Base-by-base conservation (phyloP, 1,284 basidiomycete genomes). In the Earliella scabrosa region DNA sequence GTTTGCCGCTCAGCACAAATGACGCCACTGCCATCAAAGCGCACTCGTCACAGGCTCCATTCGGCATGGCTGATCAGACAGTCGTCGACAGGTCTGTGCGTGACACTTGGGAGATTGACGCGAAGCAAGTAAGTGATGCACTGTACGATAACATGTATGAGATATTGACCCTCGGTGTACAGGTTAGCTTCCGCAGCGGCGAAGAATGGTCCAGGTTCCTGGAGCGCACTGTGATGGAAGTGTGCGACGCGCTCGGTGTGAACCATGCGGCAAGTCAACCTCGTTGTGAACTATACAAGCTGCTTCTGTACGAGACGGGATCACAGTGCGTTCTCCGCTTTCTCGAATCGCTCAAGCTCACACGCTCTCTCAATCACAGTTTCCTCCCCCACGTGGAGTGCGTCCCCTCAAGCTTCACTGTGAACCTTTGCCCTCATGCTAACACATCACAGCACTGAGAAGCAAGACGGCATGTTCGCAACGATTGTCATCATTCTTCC, bases 271-370 rank as follows among this genome's bases (percentile, higher is more conserved):
- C 45, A 5, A 58, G 63, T 32, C 49, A 66, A 5, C 71, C 73
- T 4, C 68, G 65, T 21, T 73, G 68, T 54, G 75, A 80, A 57
- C 60, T 78, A 13, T 75, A 80, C 60, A 80, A 80, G 58, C 66
- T 81, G 4, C 64, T 80, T 2, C 61, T 81, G 4, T 79, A 80
- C 45, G 75, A 79, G 58, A 68, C 68, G 2, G 78, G 78, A 11
- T 80, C 78, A 14, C 76, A 78, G 80, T 82, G 50, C 55, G 78
- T 73, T 7, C 26, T 29, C 32, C 44, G 7, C 13, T 31, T 31
- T 31, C 7, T 31, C 13, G 7, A 13, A 7, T 1, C 16, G 8
- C n/a, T n/a, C n/a, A n/a, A n/a, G n/a, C n/a, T n/a, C n/a, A n/a
- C n/a, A n/a, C n/a, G n/a, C n/a, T n/a, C n/a, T n/a, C n/a, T n/a